Base-by-base conservation (phyloP, 176 grass and related monocot species). In the Bonia amplexicaulis region DNA sequence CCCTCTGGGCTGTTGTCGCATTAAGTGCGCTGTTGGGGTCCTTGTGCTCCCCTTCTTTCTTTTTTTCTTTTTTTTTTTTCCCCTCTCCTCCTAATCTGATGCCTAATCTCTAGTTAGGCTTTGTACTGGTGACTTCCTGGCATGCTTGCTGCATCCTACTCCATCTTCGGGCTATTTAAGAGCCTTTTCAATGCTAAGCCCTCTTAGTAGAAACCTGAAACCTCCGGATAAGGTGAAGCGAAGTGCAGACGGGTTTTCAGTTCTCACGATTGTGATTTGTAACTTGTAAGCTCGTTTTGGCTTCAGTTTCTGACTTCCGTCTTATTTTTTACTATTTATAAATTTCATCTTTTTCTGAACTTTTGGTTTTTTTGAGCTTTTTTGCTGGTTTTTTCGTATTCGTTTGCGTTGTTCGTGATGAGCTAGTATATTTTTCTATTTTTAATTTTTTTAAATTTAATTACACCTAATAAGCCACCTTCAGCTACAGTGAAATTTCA, bases 1-100 rank as follows among this genome's bases (percentile, higher is more conserved):
- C 74, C 85, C 84, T 59, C 76, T 78, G 27, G 78, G 94, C 84
- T 87, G 76, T 85, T 80, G 73, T 91, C 89, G 69, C 86, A 91
- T 82, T 93, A 64, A 82, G 83, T 84, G 88, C 72, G 44, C 55
- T 81, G 73, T 82, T 81, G 86, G 64, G 88, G 82, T 86, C 81
- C 77, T 25, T 87, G 29, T 82, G 82, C 76, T 47, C 77, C 74
- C 78, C 52, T 4, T 6, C 19, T 31, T 67, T 63, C 17, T 76
- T 81, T 3, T 31, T 31, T 76, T 81, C 0, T 31, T 31, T 2
- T 31, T 31, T 31, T 3, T 33, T 3, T 33, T 76, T 63, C 54
- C 39, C 13, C 19, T 15, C 12, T 86, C 47, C 45, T 71, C 47
- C 45, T 71, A 72, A 83, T 67, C 20, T 45, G 14, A 1, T 7